Conservation (phyloP, 495 filamentous ascomycete genomes). For the Aspergillus incahuasiensis region DNA sequence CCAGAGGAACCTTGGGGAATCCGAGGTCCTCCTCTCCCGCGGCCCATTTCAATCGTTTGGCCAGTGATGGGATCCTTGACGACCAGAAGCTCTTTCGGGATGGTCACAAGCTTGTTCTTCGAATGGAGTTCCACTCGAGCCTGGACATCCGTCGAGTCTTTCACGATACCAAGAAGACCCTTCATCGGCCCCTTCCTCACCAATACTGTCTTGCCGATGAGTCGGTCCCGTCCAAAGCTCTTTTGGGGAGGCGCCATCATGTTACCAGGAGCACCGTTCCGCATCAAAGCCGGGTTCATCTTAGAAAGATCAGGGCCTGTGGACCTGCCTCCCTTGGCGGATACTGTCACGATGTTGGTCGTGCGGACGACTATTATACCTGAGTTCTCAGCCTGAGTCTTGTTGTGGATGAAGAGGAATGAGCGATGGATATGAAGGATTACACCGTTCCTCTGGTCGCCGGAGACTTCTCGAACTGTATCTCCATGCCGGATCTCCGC, state of each 20-base stretch:
- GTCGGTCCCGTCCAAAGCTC: conserved; percentile 71
- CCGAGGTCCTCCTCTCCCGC: conserved; percentile 52
- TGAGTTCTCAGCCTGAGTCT: conserved; percentile 78
- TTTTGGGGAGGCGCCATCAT: conserved; percentile 62
- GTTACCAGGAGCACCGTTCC: conserved; percentile 47
- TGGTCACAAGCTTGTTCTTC: conserved; percentile 78
- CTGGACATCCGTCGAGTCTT: conserved; percentile 78
- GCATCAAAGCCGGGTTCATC: conserved; percentile 88
- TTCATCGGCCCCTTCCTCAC: conserved; percentile 83
- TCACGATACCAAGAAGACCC: conserved; percentile 89
- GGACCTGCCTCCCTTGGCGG: conserved; percentile 79
- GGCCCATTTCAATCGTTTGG: conserved; percentile 61
- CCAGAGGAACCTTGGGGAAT: conserved; percentile 40
- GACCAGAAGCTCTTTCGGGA: conserved; percentile 69
- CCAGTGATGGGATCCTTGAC: conserved; percentile 81
- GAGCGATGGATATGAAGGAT: conserved; percentile 91
- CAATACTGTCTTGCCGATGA: conserved; percentile 85
- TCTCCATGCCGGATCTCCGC: conserved; percentile 90
- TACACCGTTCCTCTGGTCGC: conserved; percentile 77
- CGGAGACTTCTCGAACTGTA: conserved; percentile 82
- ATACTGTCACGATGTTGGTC: conserved; percentile 78
- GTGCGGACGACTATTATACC: conserved; percentile 88
- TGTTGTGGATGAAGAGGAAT: conserved; percentile 81
- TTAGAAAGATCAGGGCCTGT: conserved; percentile 72
- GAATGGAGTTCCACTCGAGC: conserved; percentile 90